Evolutionary conservation across 805 yeast genomes (phyloP), one percentile per base, ranked within the genome.

Genomic region (Henningerozyma blattae): DNA sequence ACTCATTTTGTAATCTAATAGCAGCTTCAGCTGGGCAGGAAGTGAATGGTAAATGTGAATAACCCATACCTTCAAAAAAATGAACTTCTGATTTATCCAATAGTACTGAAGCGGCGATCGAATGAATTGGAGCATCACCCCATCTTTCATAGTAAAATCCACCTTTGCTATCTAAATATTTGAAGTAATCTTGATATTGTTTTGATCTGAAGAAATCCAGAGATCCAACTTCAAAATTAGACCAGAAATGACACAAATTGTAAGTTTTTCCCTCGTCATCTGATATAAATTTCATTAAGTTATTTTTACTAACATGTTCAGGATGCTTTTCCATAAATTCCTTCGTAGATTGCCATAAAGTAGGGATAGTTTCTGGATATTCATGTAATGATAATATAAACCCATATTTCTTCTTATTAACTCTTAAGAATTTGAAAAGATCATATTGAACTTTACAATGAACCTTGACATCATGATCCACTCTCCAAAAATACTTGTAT

Each of bases 121-220:
- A 72, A 58, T 83, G 94, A n/a, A 83, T 72, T 3, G 94, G 94
- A 0, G 94, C 94, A 58, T 84, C 95, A 15, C 95, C 95, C 94
- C 94, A 84, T 44, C 95, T 67, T 59, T 84, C 91, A 50, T 81
- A 80, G 54, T 72, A 82, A 53, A 82, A 82, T 1, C 93, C 94
- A 37, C 93, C 93, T 3, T 70, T 53, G 31, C 55, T 39, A 50
- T 82, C 94, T 30, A 82, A 60, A 50, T 61, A 60, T 16, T 78
- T 62, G 51, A 81, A 81, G 56, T 69, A 79, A 7, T 67, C 62
- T 30, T 65, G 61, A 56, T 79, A 81, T 15, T 67, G 64, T 25
- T 64, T 54, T 0, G 72, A 61, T 43, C 85, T 62, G 70, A 76
- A 77, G 40, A 81, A 71, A 34, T 75, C 77, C 49, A 81, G 62